phyloP scores from a whole-genome alignment of 2,329 filamentous ascomycete species.

The Aspergillus caelatus region DNA sequence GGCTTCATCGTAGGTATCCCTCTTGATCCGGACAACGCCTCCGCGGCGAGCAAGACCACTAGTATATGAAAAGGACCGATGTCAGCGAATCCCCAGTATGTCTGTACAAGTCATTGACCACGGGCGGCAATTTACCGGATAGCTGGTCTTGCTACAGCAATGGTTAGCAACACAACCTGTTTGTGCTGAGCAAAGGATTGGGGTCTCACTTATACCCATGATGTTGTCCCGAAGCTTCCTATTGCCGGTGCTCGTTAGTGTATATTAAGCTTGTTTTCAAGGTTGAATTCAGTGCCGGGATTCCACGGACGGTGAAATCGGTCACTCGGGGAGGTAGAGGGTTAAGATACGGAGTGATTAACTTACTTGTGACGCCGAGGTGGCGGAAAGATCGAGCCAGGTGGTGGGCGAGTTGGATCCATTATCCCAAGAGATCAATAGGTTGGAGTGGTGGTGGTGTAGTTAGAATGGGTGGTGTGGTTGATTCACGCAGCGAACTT shows the following conservation, averaged over 20 bases:
- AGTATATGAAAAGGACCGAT: background rate
- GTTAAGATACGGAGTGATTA: background rate
- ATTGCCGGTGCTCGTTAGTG: background rate
- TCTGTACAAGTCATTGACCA: background rate
- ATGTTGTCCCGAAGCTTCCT: slow-evolving; percentile 30
- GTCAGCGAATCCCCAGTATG: background rate
- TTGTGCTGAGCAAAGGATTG: background rate
- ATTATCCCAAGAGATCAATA: background rate
- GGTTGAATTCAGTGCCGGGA: background rate
- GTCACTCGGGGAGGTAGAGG: background rate
- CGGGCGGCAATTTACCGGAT: slow-evolving; percentile 29
- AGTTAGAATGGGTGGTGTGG: background rate
- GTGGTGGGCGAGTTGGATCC: background rate
- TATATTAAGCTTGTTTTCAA: background rate
- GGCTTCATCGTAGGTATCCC: slow-evolving; percentile 31
- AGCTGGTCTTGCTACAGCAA: slow-evolving; percentile 27
- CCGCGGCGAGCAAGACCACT: slow-evolving; percentile 42
- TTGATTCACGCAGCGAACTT: background rate
- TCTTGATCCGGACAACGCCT: slow-evolving; percentile 34
- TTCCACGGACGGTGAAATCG: background rate
- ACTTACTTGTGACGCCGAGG: background rate
- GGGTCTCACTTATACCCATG: slow-evolving; percentile 31
- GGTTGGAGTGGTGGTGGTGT: too few species aligned
- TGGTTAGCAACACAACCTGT: background rate
- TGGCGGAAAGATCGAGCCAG: fast-evolving